Evolutionary conservation across 192 early-diverging fungal species (phyloP), one percentile per base, ranked within the genome.

Genomic region (Lunasporangiospora selenospora): DNA sequence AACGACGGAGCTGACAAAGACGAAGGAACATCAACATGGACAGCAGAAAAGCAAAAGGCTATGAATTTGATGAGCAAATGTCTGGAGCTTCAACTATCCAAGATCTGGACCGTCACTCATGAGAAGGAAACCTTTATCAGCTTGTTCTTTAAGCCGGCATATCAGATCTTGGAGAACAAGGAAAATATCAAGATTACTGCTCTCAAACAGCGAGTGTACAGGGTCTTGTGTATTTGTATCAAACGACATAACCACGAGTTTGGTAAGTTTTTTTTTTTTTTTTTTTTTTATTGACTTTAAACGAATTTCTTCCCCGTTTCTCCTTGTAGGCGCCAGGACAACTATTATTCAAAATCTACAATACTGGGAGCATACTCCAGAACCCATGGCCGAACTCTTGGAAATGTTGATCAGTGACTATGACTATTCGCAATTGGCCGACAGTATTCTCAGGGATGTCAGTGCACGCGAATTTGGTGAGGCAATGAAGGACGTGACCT

Each of bases 351-450:
- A 93, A 65, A 86, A 90, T 75, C 75, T 95, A 27, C 89, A 92
- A 69, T 92, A 92, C 56, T 95, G 89, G 78, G 92, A 94, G 48
- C 90, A 92, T 57, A 80, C 88, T 31, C 83, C 91, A 39, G 92
- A 94, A 56, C 78, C 87, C 11, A 93, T 95, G 91, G 93, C 93
- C 3, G 84, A 87, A 41, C 83, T 95, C 6, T 63, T 95, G 27
- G 81, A 86, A 30, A 59, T 81, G 53, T 65, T 92, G 13, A 82
- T 79, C 41, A 75, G 85, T 8, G 53, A 86, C 23, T 83, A 89
- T 55, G 83, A 87, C 31, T 84, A 87, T 50, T 78, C 81, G 47
- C 85, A 91, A 54, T 70, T 95, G 41, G 78, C 79, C 0, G 90
- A 93, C 79, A 90, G 88, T 56, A 84, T 93, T 30, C 53, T 94